Evolutionary conservation across 2,329 filamentous ascomycete species (phyloP).

Genomic region (Huntiella decipiens): DNA sequence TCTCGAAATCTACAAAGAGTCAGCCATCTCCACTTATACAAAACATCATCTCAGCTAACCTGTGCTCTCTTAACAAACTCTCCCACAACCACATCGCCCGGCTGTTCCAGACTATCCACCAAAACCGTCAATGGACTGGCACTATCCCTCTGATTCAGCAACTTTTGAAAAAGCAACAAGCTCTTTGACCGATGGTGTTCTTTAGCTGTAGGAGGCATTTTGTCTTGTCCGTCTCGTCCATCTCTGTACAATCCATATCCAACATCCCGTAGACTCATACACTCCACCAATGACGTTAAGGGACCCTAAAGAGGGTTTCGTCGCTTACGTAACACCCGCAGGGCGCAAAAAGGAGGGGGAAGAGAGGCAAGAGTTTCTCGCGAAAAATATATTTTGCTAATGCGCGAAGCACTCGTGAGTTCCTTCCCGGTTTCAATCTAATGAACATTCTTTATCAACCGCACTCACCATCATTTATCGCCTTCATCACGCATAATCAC

Average conservation of each 20-base stretch:
- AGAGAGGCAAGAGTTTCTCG: too few species aligned
- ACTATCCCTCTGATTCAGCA: constrained; percentile 59
- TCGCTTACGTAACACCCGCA: too few species aligned
- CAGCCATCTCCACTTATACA: neutral
- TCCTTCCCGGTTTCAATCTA: too few species aligned
- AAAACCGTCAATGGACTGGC: constrained; percentile 75
- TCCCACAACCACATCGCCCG: constrained; percentile 45
- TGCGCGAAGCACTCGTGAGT: too few species aligned
- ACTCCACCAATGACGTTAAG: too few species aligned
- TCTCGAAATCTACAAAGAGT: constrained; percentile 27
- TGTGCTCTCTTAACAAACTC: constrained; percentile 63
- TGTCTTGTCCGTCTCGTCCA: neutral
- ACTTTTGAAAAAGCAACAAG: constrained; percentile 61
- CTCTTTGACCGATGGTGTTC: constrained; percentile 67
- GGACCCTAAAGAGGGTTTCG: too few species aligned
- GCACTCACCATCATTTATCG: too few species aligned
- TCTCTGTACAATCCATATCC: neutral
- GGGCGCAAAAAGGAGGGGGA: too few species aligned
- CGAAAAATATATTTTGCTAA: too few species aligned
- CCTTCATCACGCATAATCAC: too few species aligned
- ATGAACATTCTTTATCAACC: too few species aligned
- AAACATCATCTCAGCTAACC: constrained; percentile 24
- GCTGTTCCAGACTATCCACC: constrained; percentile 71
- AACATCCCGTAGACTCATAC: neutral
- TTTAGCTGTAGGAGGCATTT: constrained; percentile 37